Evolutionary conservation across 352 stramenopile species (phyloP).

Genomic region (Aphanomyces astaci): DNA sequence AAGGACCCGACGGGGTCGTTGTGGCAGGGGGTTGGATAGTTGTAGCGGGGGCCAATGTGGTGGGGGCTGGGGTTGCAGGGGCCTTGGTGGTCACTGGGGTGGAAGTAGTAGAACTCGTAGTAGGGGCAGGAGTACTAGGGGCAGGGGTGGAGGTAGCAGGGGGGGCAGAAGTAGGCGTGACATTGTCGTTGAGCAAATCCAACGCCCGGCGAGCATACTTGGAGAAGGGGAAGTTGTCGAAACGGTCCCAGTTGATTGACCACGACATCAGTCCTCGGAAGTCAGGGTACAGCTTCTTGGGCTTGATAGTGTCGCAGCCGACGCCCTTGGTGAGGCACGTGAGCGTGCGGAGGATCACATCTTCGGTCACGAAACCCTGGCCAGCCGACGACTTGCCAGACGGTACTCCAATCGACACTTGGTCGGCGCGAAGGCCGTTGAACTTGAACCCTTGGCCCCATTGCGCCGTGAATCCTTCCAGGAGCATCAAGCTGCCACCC

Average conservation of each 20-base stretch:
- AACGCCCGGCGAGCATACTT: neutral
- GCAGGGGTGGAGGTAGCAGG: too few species aligned
- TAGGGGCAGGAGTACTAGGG: too few species aligned
- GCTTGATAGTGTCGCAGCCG: slow-evolving; percentile 16
- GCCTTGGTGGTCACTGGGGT: neutral
- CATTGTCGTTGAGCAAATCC: neutral
- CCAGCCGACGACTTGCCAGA: slow-evolving; percentile 5
- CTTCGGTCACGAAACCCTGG: neutral
- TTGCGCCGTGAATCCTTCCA: slow-evolving; percentile 7
- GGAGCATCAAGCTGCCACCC: slow-evolving; percentile 18
- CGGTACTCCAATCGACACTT: slow-evolving; percentile 15
- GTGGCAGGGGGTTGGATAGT: too few species aligned
- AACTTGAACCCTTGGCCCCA: slow-evolving; percentile 13
- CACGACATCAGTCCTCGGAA: slow-evolving; percentile 21
- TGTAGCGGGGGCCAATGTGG: too few species aligned
- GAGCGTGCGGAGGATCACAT: neutral
- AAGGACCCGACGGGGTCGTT: too few species aligned
- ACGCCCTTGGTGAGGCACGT: slow-evolving; percentile 9
- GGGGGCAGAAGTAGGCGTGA: too few species aligned
- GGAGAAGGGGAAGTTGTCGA: slow-evolving; percentile 19
- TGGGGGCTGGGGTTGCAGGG: neutral
- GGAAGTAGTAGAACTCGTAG: too few species aligned
- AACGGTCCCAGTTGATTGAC: slow-evolving; percentile 23
- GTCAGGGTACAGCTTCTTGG: neutral
- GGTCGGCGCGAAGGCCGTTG: slow-evolving; percentile 10